Evolutionary conservation across 192 early-diverging fungal genomes (phyloP), one percentile per base, ranked within the genome.

Genomic region (Martensiomyces pterosporus): DNA sequence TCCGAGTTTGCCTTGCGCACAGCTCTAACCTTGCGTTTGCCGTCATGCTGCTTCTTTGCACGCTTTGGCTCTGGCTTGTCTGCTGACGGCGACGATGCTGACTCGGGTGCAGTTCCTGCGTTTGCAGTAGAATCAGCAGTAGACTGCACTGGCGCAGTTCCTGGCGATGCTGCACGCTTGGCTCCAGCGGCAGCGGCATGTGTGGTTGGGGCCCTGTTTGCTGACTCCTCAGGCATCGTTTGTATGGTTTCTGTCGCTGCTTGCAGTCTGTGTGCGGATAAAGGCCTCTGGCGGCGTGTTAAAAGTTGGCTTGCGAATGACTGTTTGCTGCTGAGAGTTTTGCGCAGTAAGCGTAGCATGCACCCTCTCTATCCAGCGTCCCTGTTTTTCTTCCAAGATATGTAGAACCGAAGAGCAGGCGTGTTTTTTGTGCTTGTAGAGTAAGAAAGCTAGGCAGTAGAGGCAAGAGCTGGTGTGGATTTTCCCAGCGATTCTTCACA

Each of bases 1-100:
- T 71, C 68, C 7, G 68, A 55, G 32, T 51, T 55, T 10, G 56
- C 39, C 32, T 64, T 71, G 44, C 61, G 60, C 32, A 37, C 43
- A 14, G 34, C 42, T 13, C 39, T 43, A n/a, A 21, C 14, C 49
- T 48, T 52, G 23, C 40, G 47, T 16, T 37, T 43, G 27, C 56
- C 44, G 3, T 23, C n/a, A 4, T 38, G 42, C n/a, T 52, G 23
- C 10, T 39, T 14, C 49, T 55, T 71, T 35, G 39, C 37, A 24
- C 68, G 68, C 41, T 71, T 64, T 39, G 57, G 50, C 4, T 53
- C 56, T 12, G 51, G 48, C 24, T 8, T 10, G n/a, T 39, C 33
- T 8, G 21, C 24, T 25, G 36, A 10, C 32, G 24, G 3, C 24
- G 18, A 29, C 8, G 21, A 38, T 49, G 13, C 42, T 24, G 8